phyloP scores from a whole-genome alignment of 1,284 basidiomycete genomes.

The Ustilago cynodontis region DNA sequence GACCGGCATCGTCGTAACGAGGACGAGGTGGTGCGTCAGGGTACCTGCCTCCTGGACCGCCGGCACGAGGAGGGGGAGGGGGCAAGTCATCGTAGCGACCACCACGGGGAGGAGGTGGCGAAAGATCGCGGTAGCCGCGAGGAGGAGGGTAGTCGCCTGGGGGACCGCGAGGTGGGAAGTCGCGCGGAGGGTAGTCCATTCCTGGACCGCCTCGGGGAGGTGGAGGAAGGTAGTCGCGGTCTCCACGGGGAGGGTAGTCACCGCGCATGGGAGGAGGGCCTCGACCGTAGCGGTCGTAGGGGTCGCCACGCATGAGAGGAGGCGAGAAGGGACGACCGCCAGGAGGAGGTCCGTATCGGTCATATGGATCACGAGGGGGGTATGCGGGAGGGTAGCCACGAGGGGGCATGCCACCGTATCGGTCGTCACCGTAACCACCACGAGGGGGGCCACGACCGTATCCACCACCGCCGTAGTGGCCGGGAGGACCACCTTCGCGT shows the following conservation, averaged over 20 bases:
- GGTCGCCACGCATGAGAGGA: slow-evolving; percentile 50
- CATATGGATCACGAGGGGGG: slow-evolving; percentile 65
- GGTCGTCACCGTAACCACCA: slow-evolving; percentile 70
- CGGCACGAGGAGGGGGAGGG: slow-evolving; percentile 51
- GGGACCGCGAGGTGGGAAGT: slow-evolving; percentile 56
- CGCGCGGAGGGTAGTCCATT: slow-evolving; percentile 58
- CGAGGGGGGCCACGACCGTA: slow-evolving; percentile 44
- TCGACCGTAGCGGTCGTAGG: slow-evolving; percentile 48
- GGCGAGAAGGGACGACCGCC: slow-evolving; percentile 50
- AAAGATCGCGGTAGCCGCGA: slow-evolving; percentile 47
- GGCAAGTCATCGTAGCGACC: slow-evolving; percentile 56
- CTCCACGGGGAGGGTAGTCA: slow-evolving; percentile 49
- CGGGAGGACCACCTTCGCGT: slow-evolving; percentile 71
- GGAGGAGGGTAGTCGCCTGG: slow-evolving; percentile 59
- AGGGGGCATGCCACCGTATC: slow-evolving; percentile 81
- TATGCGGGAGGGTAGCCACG: slow-evolving; percentile 67
- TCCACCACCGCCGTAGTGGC: slow-evolving; percentile 49
- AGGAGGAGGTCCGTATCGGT: slow-evolving; percentile 68
- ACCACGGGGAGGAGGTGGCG: slow-evolving; percentile 50
- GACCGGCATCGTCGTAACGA: slow-evolving; percentile 47
- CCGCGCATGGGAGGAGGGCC: slow-evolving; percentile 50
- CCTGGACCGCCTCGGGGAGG: slow-evolving; percentile 44
- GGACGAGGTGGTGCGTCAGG: slow-evolving; percentile 43
- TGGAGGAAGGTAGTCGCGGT: slow-evolving; percentile 48
- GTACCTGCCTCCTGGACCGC: slow-evolving; percentile 41